A percentile compares a stretch with the other conserved stretches of the same genome.
phyloP scores from a whole-genome alignment of 1,139 yeast genomes.

The Sugiyamaella grinbergsii region DNA sequence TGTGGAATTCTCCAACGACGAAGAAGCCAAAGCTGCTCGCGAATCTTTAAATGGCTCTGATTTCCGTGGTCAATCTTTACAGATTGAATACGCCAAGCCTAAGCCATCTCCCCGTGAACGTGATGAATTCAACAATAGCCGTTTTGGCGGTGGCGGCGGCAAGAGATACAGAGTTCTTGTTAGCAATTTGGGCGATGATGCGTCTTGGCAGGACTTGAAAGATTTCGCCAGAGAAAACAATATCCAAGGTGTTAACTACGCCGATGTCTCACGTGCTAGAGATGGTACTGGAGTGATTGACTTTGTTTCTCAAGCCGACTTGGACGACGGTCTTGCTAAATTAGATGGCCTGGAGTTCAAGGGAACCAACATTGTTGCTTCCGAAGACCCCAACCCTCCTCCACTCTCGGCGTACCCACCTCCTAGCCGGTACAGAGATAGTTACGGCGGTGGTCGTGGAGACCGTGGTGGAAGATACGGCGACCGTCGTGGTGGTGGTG shows the following conservation, averaged over 20 bases:
- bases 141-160: constrained; percentile 24
- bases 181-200: constrained; percentile 33
- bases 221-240: constrained; percentile 43
- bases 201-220: constrained; percentile 45
- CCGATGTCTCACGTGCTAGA: constrained; percentile 40
- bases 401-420: constrained; percentile 34
- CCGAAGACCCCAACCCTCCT: constrained; percentile 66
- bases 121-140: constrained; percentile 17
- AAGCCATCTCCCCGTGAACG: constrained; percentile 26
- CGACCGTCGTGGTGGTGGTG: constrained; percentile 28
- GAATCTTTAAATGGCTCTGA: constrained; percentile 40
- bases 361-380: constrained; percentile 66
- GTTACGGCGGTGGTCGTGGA: constrained; percentile 28
- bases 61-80: constrained; percentile 41
- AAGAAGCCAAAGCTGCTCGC: constrained; percentile 39
- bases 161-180: constrained; percentile 32
- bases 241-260: constrained; percentile 40
- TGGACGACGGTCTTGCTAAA: constrained; percentile 66
- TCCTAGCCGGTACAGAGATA: constrained; percentile 28
- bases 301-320: constrained; percentile 72
- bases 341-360: constrained; percentile 72
- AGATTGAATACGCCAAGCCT: constrained; percentile 43
- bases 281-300: constrained; percentile 63
- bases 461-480: constrained; percentile 33
- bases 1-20: constrained; percentile 56